Conservation (phyloP, 495 filamentous ascomycete genomes). For the Terfezia claveryi region DNA sequence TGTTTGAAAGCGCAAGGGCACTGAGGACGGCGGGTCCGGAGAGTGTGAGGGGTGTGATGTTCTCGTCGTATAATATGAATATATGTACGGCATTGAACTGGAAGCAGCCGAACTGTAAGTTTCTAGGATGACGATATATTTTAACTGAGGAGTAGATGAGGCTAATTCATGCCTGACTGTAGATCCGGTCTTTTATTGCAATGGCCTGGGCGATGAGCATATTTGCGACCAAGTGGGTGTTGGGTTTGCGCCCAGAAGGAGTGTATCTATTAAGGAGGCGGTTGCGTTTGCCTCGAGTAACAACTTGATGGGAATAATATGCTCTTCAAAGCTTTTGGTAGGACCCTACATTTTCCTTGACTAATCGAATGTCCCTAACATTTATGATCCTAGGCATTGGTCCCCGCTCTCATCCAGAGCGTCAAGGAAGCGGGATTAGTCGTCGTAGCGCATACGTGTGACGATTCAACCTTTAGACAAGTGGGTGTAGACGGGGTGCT, state of each 20-base stretch:
- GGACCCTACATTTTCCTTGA: neutral
- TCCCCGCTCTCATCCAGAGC: constrained; percentile 72
- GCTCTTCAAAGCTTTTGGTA: constrained; percentile 66
- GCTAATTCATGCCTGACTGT: neutral
- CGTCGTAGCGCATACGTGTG: constrained; percentile 55
- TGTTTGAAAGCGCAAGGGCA: constrained; percentile 74
- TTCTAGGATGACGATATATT: neutral
- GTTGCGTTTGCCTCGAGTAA: constrained; percentile 84
- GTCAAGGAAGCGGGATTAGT: constrained; percentile 89
- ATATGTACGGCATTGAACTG: constrained; percentile 88
- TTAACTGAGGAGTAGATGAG: neutral
- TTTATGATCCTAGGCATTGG: constrained; percentile 43
- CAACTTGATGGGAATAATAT: constrained; percentile 95
- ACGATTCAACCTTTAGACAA: constrained; percentile 21
- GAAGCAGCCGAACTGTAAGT: constrained; percentile 91
- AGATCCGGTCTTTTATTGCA: constrained; percentile 87
- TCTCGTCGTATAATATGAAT: constrained; percentile 71
- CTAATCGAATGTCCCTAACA: constrained; percentile 1
- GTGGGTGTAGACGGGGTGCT: constrained; percentile 70
- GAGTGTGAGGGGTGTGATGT: constrained; percentile 64
- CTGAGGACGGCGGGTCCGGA: constrained; percentile 45
- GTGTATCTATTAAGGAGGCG: constrained; percentile 78
- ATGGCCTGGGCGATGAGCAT: constrained; percentile 48
- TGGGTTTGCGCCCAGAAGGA: constrained; percentile 29
- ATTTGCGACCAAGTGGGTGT: constrained; percentile 2